These are phyloP conservation scores for Ceratobasidium sp. DNA, from an alignment of 1,284 basidiomycete species.

Conservation along the genomic window DNA sequence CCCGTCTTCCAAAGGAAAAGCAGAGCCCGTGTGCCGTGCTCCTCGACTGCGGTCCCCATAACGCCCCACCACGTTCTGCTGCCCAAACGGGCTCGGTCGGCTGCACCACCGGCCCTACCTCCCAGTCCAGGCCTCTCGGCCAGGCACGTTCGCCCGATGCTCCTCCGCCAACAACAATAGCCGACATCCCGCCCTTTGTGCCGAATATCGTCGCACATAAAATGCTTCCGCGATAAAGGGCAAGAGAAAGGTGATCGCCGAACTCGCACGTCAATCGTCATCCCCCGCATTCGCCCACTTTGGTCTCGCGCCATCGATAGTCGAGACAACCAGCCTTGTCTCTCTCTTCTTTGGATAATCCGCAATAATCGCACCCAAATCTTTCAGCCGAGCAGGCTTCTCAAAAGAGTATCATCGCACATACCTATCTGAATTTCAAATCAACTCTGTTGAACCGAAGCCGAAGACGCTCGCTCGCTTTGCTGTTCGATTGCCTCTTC, in stretches of 20 bases:
- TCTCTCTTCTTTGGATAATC: background rate
- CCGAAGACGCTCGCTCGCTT: background rate
- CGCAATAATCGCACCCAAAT: background rate
- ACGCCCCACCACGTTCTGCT: background rate
- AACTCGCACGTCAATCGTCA: background rate
- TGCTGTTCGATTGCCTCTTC: too few relatives aligned
- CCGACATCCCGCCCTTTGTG: background rate
- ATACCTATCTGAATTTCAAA: constrained; percentile 1
- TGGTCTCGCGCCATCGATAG: constrained; percentile 16
- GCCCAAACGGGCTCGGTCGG: background rate
- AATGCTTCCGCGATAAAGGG: constrained; percentile 11
- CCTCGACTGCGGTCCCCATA: constrained; percentile 17
- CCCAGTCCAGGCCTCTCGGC: background rate
- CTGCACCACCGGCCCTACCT: background rate
- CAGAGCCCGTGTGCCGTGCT: constrained; percentile 14
- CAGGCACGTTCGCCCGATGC: too few relatives aligned
- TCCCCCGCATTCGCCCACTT: background rate
- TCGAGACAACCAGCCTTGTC: background rate
- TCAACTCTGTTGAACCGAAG: background rate
- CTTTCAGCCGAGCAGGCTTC: background rate
- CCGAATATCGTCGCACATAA: constrained; percentile 5
- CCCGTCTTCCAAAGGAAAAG: constrained; percentile 18
- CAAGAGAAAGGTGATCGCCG: background rate
- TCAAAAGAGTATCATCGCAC: constrained; percentile 2
- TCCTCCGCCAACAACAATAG: too few relatives aligned